Percentiles rank a stretch among this genome's conserved stretches.
Evolutionary conservation across 2,329 filamentous ascomycete species (phyloP).

Genomic region (Blumeria hordei): DNA sequence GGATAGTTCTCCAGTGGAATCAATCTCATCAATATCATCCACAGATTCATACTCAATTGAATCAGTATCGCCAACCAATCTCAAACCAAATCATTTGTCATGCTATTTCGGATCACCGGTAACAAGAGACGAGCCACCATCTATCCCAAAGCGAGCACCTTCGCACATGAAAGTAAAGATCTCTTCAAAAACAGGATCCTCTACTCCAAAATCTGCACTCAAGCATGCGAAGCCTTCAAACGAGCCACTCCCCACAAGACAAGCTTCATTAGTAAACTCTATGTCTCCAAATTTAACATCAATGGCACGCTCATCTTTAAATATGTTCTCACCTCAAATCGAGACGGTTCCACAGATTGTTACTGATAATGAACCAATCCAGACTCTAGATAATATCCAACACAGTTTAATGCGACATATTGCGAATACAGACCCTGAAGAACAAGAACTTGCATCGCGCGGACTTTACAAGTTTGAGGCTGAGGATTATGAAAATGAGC

Average conservation of each 20-base stretch:
- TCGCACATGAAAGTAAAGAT: slow-evolving; percentile 72
- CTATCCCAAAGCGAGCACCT: slow-evolving; percentile 52
- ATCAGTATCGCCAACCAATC: slow-evolving; percentile 21
- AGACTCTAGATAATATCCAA: slow-evolving; percentile 82
- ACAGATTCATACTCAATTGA: slow-evolving; percentile 21
- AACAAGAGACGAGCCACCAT: slow-evolving; percentile 24
- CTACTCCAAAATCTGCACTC: slow-evolving; percentile 26
- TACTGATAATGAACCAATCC: slow-evolving; percentile 71
- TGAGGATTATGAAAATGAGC: slow-evolving; percentile 64
- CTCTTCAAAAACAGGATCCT: slow-evolving; percentile 15
- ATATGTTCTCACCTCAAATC: slow-evolving; percentile 13
- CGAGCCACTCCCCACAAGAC: slow-evolving; percentile 23
- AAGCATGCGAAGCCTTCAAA: slow-evolving; percentile 37
- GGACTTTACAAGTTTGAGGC: slow-evolving; percentile 53
- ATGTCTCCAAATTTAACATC: slow-evolving; percentile 6
- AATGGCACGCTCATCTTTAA: slow-evolving; percentile 28
- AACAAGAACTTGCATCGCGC: slow-evolving; percentile 39
- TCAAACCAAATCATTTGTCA: slow-evolving; percentile 41
- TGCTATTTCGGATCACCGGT: slow-evolving; percentile 29
- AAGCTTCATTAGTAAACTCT: too few relatives aligned
- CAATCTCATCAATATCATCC: slow-evolving; percentile 19
- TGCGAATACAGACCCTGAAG: slow-evolving; percentile 47
- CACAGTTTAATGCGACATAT: slow-evolving; percentile 9
- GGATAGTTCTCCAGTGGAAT: slow-evolving; percentile 30
- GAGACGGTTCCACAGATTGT: slow-evolving; percentile 30